Percentiles rank a stretch among this genome's conserved stretches.
Evolutionary conservation across 495 filamentous ascomycete species (phyloP).

Genomic region (Aspergillus saccharolyticus): DNA sequence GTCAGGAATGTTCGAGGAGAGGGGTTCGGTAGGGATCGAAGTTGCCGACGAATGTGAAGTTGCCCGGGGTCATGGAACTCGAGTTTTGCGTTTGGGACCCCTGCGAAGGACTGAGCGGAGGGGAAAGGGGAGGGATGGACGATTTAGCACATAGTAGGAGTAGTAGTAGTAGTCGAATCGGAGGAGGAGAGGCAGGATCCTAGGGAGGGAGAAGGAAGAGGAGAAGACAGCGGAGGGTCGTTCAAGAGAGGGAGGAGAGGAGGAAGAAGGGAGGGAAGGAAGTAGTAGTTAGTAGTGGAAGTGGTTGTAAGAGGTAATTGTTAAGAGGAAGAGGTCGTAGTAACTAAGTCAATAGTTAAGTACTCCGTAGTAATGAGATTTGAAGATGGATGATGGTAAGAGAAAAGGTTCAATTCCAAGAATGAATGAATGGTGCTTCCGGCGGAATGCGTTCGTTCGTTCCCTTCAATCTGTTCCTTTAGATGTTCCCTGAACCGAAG

Average conservation of each 20-base stretch:
- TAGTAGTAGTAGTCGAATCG: slow-evolving; percentile 5
- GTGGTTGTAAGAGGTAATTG: slow-evolving; percentile 10
- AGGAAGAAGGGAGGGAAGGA: slow-evolving; percentile 6
- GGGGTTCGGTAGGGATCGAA: slow-evolving; percentile 21
- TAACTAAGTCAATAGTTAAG: no score
- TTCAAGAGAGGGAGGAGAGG: slow-evolving; percentile 2
- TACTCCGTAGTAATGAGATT: slow-evolving; percentile 8
- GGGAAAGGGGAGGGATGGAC: neutral
- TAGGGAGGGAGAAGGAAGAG: neutral
- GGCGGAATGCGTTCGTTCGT: neutral
- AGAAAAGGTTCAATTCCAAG: no score
- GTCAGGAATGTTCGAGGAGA: slow-evolving; percentile 33
- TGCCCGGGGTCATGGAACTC: slow-evolving; percentile 31
- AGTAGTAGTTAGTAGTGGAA: slow-evolving; percentile 7
- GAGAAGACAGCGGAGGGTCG: neutral
- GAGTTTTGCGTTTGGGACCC: slow-evolving; percentile 40
- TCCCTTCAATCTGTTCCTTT: no score
- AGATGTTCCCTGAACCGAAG: no score
- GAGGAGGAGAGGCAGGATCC: neutral
- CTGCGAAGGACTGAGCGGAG: slow-evolving; percentile 4
- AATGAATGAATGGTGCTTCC: slow-evolving; percentile 15
- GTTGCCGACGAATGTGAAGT: slow-evolving; percentile 22
- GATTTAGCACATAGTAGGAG: slow-evolving; percentile 14
- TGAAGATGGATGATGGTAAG: slow-evolving; percentile 11
- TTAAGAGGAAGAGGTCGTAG: slow-evolving; percentile 1